Evolutionary conservation across 257 asterid species (phyloP).

Genomic region (Salvia splendens): DNA sequence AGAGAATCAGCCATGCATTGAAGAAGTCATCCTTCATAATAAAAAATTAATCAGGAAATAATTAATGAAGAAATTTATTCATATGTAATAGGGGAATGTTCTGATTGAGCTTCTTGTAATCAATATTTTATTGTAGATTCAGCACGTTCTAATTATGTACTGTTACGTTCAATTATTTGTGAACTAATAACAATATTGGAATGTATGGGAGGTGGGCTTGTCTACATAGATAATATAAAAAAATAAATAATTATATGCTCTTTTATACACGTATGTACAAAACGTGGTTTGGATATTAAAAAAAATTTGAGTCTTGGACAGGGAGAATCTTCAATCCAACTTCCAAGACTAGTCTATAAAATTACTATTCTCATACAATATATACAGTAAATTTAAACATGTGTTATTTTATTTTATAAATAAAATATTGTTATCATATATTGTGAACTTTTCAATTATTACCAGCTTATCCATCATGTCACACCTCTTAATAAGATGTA

Average conservation of each 20-base stretch:
- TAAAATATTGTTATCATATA: neutral
- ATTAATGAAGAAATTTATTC: too few species aligned
- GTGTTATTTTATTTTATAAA: neutral
- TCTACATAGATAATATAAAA: neutral
- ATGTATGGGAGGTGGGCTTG: slow-evolving; percentile 14
- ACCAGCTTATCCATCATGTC: too few species aligned
- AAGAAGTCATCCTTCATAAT: too few species aligned
- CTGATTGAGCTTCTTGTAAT: neutral
- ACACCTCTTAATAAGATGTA: too few species aligned
- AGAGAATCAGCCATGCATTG: too few species aligned
- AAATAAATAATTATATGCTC: too few species aligned
- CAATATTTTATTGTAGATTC: neutral
- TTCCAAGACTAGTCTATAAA: neutral
- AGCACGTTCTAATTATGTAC: neutral
- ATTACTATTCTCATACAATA: neutral
- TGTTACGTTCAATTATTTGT: neutral
- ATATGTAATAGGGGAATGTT: neutral
- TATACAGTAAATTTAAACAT: neutral
- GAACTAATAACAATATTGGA: neutral
- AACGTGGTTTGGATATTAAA: neutral
- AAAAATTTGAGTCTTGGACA: neutral
- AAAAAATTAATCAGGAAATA: too few species aligned
- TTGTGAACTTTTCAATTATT: too few species aligned
- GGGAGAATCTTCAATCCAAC: neutral
- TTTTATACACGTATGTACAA: neutral